Base-by-base conservation (phyloP, 2,329 filamentous ascomycete species). In the Colletotrichum navitas region DNA sequence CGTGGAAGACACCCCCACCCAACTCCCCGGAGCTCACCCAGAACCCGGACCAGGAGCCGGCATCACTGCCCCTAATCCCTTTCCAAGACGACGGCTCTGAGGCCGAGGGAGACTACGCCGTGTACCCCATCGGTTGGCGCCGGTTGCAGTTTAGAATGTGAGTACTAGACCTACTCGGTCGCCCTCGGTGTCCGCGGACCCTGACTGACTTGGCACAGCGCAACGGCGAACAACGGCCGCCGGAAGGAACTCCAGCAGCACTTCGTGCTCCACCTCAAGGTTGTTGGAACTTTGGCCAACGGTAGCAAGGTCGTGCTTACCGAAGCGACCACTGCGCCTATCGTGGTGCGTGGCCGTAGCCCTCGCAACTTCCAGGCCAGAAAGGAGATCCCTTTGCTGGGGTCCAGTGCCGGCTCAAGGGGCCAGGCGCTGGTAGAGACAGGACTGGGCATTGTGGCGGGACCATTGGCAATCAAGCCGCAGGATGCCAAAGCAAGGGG, bases 181-280 rank as follows among this genome's bases (percentile, higher is more conserved):
- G 59, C 32, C 43, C 24, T 69, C 69, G 43, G 47, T 58, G 45
- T 21, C 16, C 10, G 52, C 66, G 34, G 16, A 29, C 69, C 62
- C 75, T 78, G 75, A 78, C 61, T 59, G 45, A 41, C 36, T 43
- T 21, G 36, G 54, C 32, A 49, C 68, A 90, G 95, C 80, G 95
- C 95, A 24, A 98, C 95, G 11, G 95, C 95, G 68, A 98, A 98
- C 83, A 98, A 98, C 79, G 95, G 95, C 14, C 90, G 95, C 72
- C 88, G 95, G 74, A 97, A 97, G 83, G 95, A 98, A 80, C 88
- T 98, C 56, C 95, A 98, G 79, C 95, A 98, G 79, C 95, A 98
- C 83, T 98, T 98, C 81, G 91, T 97, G 14, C 87, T 98, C 69
- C 92, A 94, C 74, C 85, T 98, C 63, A 97, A 95, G 81, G 91